These are phyloP conservation scores for Niveomyces coronatus DNA, from an alignment of 2,329 filamentous ascomycete species.

Conservation along the genomic window DNA sequence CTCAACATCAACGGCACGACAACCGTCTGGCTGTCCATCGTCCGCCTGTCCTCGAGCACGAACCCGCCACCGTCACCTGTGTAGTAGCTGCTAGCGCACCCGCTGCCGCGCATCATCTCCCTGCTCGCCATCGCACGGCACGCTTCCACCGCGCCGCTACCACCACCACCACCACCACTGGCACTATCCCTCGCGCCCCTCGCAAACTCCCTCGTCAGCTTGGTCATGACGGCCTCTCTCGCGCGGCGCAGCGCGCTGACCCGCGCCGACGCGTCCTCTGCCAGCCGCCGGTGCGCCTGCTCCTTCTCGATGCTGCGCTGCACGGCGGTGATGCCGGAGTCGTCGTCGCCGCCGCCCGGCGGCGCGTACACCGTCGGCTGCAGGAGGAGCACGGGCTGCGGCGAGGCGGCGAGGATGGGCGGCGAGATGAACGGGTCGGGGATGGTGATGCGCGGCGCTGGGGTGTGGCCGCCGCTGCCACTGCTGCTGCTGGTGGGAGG, in stretches of 20 bases:
- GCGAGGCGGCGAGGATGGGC: slow-evolving; percentile 38
- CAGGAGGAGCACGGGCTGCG: slow-evolving; percentile 42
- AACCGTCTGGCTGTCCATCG: slow-evolving; percentile 41
- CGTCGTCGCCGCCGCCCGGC: slow-evolving; percentile 13
- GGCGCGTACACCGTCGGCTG: slow-evolving; percentile 43
- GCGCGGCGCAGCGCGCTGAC: slow-evolving; percentile 46
- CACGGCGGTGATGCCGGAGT: slow-evolving; percentile 43
- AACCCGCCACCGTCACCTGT: slow-evolving; percentile 22
- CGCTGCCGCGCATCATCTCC: slow-evolving; percentile 20
- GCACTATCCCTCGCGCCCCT: slow-evolving; percentile 16
- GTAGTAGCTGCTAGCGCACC: slow-evolving; percentile 15
- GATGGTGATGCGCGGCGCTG: slow-evolving; percentile 20
- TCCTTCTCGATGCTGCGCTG: slow-evolving; percentile 50
- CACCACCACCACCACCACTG: slow-evolving; percentile 12
- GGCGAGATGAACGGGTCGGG: slow-evolving; percentile 33
- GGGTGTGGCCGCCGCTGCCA: too few relatives aligned
- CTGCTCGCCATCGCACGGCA: slow-evolving; percentile 22
- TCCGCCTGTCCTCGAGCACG: slow-evolving; percentile 32
- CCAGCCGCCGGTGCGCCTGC: slow-evolving; percentile 42
- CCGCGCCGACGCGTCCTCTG: slow-evolving; percentile 46
- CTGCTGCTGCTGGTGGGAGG: too few relatives aligned
- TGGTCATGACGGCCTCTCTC: slow-evolving; percentile 49
- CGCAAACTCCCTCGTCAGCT: slow-evolving; percentile 44
- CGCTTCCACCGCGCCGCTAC: slow-evolving; percentile 20
- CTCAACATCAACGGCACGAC: slow-evolving; percentile 53